Evolutionary conservation across 139 green algal species (phyloP).

Genomic region (Picochlorum costavermella): DNA sequence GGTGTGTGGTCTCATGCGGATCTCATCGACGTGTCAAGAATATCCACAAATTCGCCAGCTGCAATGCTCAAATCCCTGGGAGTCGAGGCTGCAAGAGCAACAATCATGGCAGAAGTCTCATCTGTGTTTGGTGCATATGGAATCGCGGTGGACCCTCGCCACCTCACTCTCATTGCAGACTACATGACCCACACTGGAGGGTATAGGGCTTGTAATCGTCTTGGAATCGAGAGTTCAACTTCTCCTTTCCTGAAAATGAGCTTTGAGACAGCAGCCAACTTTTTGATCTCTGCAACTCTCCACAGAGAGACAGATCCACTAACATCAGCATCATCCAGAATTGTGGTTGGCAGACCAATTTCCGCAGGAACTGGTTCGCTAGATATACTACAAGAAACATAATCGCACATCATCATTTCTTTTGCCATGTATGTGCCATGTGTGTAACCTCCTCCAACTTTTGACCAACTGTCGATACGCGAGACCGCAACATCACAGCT

Average conservation of each 20-base stretch:
- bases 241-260: conserved; percentile 93
- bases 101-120: conserved; percentile 72
- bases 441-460: background rate
- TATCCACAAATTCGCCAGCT: conserved; percentile 81
- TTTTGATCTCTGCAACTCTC: conserved; percentile 85
- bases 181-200: conserved; percentile 92
- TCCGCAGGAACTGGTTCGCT: conserved; percentile 58
- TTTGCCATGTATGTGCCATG: background rate
- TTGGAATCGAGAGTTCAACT: conserved; percentile 79
- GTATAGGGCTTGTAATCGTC: conserved; percentile 81
- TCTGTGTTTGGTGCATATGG: conserved; percentile 94
- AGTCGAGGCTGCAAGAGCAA: conserved; percentile 89
- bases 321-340: conserved; percentile 55
- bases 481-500: conserved; percentile 1
- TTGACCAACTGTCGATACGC: background rate
- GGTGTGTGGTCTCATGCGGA: conserved; percentile 49
- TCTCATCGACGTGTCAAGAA: conserved; percentile 26
- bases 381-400: conserved; percentile 29
- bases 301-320: conserved; percentile 61
- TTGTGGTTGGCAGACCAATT: conserved; percentile 65
- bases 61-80: conserved; percentile 74
- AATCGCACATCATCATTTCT: background rate
- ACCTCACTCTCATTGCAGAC: conserved; percentile 91
- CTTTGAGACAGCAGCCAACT: conserved; percentile 94
- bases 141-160: conserved; percentile 88